phyloP scores from a whole-genome alignment of 2,329 filamentous ascomycete species.

The Polychaeton citri region DNA sequence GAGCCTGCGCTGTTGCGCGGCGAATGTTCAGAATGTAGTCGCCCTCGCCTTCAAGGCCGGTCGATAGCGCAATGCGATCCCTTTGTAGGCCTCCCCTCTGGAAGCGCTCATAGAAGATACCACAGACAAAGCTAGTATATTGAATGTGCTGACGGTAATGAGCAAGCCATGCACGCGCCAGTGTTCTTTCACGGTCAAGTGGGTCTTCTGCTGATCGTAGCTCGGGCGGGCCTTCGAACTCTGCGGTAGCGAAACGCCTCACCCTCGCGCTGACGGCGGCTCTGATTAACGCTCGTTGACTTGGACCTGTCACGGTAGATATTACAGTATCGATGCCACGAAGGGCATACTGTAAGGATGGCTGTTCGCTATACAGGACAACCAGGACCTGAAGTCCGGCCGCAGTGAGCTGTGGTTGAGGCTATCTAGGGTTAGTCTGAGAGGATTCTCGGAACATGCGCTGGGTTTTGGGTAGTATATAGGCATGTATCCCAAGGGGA shows the following conservation, averaged over 20 bases:
- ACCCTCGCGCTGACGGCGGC: slow-evolving; percentile 54
- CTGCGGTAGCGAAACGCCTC: slow-evolving; percentile 57
- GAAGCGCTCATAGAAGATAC: slow-evolving; percentile 64
- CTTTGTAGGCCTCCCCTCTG: slow-evolving; percentile 50
- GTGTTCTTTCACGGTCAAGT: slow-evolving; percentile 46
- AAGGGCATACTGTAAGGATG: slow-evolving; percentile 51
- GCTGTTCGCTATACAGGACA: slow-evolving; percentile 51
- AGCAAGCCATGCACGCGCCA: slow-evolving; percentile 44
- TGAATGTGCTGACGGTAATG: slow-evolving; percentile 46
- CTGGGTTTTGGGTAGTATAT: too few species aligned
- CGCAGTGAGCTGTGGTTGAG: slow-evolving; percentile 39
- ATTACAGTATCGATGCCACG: slow-evolving; percentile 61
- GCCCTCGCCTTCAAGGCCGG: slow-evolving; percentile 42
- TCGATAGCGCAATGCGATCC: slow-evolving; percentile 45
- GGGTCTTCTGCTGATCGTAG: slow-evolving; percentile 44
- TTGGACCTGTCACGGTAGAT: slow-evolving; percentile 53
- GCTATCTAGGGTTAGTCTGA: slow-evolving; percentile 23
- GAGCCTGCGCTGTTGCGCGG: slow-evolving; percentile 45
- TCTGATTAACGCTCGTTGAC: slow-evolving; percentile 59
- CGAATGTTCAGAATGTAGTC: slow-evolving; percentile 54
- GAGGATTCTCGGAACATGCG: too few species aligned
- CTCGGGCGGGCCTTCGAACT: slow-evolving; percentile 55
- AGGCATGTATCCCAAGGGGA: too few species aligned
- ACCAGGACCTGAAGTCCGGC: slow-evolving; percentile 52
- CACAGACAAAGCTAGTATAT: slow-evolving; percentile 60